phyloP scores from a whole-genome alignment of 2,329 filamentous ascomycete genomes.

The Monilinia laxa region DNA sequence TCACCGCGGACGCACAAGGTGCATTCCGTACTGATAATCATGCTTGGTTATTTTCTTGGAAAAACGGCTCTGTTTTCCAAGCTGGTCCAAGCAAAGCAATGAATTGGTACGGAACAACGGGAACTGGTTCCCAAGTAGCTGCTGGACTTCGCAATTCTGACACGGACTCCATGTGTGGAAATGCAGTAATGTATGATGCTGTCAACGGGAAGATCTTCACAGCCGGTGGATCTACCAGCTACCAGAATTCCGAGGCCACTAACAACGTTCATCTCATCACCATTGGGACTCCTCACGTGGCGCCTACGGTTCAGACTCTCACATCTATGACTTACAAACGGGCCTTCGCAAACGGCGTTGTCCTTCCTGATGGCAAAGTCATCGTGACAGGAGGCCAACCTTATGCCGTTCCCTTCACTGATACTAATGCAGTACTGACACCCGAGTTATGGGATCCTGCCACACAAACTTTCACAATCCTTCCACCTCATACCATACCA shows the following conservation, averaged over 20 bases:
- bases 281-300: conserved; percentile 40
- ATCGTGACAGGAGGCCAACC: conserved; percentile 51
- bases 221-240: conserved; percentile 50
- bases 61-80: conserved; percentile 34
- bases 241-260: conserved; percentile 46
- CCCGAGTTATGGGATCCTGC: conserved; percentile 50
- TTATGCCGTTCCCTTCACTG: conserved; percentile 47
- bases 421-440: conserved; percentile 44
- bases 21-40: conserved; percentile 53
- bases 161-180: conserved; percentile 55
- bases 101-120: conserved; percentile 56
- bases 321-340: conserved; percentile 44
- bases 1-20: conserved; percentile 49
- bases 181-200: conserved; percentile 58
- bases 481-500: conserved; percentile 44
- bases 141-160: conserved; percentile 49
- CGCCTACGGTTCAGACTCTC: conserved; percentile 39
- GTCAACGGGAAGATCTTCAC: conserved; percentile 54
- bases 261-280: conserved; percentile 52
- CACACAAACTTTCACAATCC: conserved; percentile 43
- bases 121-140: conserved; percentile 43
- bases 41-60: conserved; percentile 45
- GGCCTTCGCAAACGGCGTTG: conserved; percentile 48
- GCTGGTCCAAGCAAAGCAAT: conserved; percentile 44
- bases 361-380: conserved; percentile 50